Evolutionary conservation across 306 rosid species (phyloP).

Genomic region (Prunus fruticosa): DNA sequence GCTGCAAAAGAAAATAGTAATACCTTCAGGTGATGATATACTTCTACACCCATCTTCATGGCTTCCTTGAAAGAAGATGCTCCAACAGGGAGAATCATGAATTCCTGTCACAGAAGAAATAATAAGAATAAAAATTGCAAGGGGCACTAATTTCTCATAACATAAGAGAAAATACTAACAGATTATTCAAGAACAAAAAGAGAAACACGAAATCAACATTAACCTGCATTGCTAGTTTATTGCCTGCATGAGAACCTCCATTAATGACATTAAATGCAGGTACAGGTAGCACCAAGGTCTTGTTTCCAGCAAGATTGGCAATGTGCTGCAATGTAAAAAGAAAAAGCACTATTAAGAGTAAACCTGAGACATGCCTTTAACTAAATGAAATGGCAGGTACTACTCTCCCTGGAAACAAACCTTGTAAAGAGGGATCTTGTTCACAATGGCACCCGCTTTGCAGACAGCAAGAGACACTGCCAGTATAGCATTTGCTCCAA

Average conservation of each 20-base stretch:
- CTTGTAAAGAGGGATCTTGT: constrained; percentile 71
- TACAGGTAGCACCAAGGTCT: constrained; percentile 68
- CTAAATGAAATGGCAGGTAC: neutral
- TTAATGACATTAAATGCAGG: constrained; percentile 83
- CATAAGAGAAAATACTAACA: neutral
- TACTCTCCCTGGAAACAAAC: constrained; percentile 20
- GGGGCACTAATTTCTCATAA: neutral
- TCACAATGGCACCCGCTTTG: constrained; percentile 68
- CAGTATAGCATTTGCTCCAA: constrained; percentile 78
- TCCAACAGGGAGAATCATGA: constrained; percentile 81
- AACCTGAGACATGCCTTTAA: neutral
- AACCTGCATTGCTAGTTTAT: constrained; percentile 88
- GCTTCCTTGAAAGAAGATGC: constrained; percentile 84
- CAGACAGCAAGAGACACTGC: constrained; percentile 83
- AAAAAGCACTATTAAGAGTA: neutral
- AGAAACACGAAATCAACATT: neutral
- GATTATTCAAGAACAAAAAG: neutral
- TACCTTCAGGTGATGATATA: constrained; percentile 79
- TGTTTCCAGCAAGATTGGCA: constrained; percentile 75
- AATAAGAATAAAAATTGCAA: neutral
- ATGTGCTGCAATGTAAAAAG: constrained; percentile 57
- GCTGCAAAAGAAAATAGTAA: neutral
- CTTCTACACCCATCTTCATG: constrained; percentile 92
- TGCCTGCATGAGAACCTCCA: constrained; percentile 91
- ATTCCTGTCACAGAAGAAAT: constrained; percentile 47